Percentiles rank a stretch among this genome's conserved stretches.
These are phyloP conservation scores for Sphagnum magellanicum DNA, from an alignment of 228 moss, liverwort and hornwort species.

Conservation along the genomic window DNA sequence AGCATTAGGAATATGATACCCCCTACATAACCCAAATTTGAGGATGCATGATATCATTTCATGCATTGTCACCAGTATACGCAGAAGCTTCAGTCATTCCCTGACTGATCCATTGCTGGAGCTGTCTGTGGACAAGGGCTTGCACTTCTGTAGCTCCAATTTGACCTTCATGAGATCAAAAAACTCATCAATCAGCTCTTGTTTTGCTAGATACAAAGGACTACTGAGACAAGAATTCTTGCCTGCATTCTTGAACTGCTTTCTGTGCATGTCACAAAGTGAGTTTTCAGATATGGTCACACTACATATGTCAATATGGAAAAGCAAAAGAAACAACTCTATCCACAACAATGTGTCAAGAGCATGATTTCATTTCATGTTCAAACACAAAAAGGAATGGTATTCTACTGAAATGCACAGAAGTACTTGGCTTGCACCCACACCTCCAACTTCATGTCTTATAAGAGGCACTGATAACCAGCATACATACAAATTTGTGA, in stretches of 20 bases:
- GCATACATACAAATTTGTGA: background rate
- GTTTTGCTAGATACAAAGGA: background rate
- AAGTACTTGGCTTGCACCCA: background rate
- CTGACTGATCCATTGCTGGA: constrained; percentile 29
- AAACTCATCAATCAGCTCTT: background rate
- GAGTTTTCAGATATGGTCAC: background rate
- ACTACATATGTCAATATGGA: background rate
- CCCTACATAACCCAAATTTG: no score
- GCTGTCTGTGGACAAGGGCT: constrained; percentile 20
- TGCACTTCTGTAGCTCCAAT: constrained; percentile 68
- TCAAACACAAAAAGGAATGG: background rate
- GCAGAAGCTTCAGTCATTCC: constrained; percentile 5
- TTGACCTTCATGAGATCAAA: constrained; percentile 36
- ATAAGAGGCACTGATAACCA: background rate
- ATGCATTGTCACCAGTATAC: no score
- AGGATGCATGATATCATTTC: no score
- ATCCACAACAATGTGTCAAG: background rate
- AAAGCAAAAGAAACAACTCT: background rate
- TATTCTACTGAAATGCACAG: background rate
- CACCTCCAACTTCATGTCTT: background rate
- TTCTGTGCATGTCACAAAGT: background rate
- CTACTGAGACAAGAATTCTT: background rate
- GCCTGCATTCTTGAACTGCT: no score
- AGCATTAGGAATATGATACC: no score
- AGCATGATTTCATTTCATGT: background rate